Evolutionary conservation across 2,329 filamentous ascomycete species (phyloP), one percentile per base, ranked within the genome.

Genomic region (Monosporascus cannonballus): DNA sequence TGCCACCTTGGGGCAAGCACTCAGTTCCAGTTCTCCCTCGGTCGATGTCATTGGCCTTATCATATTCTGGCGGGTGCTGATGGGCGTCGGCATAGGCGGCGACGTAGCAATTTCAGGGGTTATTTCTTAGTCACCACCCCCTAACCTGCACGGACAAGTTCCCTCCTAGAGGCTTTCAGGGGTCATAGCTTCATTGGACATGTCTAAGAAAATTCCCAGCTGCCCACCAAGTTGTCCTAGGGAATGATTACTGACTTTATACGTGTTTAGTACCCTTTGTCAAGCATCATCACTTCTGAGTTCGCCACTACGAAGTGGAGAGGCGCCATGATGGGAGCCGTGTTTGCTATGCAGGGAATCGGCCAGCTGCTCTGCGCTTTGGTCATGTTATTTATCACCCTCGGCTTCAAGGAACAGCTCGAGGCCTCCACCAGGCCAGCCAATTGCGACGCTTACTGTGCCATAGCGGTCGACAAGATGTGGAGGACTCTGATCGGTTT

Each of bases 291-390:
- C 63, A 93, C 89, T 6, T 90, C 89, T 5, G 89, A 94, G 75
- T 94, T 94, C 64, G 88, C 89, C 11, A 92, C 87, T 4, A 93
- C 89, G 50, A 90, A 87, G 70, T 92, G 88, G 84, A 77, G 89
- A 69, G 89, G 89, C 60, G 88, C 88, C 58, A 94, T 94, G 86
- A 92, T 95, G 85, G 87, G 83, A 36, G 79, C 87, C 17, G 89
- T 94, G 51, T 94, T 94, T 64, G 87, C 89, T 60, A 93, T 92
- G 87, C 89, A 95, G 69, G 89, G 89, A 58, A 79, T 94, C 49
- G 89, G 90, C 20, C 89, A 94, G 70, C 84, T 94, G 51, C 77
- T 76, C 25, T 89, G 86, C 48, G 87, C 87, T 47, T 80, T 93
- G 30, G 77, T 94, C 57, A 86, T 89, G 68, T 75, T 94, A 47